Evolutionary conservation across 768 basidiomycete genomes (phyloP).

Genomic region (Calocera cornea): DNA sequence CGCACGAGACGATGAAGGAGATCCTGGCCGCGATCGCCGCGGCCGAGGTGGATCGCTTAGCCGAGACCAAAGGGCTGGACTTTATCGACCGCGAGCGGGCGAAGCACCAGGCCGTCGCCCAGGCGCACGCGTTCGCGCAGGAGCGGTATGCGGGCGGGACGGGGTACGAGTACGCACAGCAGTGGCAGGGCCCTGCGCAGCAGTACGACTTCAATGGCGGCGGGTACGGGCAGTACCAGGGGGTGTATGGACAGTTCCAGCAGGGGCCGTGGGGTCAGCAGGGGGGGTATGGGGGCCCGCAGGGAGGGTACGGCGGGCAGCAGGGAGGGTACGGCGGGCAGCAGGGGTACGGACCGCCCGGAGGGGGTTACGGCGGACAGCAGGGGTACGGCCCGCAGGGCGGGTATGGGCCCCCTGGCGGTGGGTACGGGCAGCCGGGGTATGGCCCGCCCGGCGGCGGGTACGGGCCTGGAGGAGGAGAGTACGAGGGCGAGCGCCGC

Average conservation of each 20-base stretch:
- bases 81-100: constrained; percentile 17
- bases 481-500: neutral
- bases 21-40: constrained; percentile 27
- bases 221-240: constrained; percentile 9
- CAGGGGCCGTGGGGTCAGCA: constrained; percentile 3
- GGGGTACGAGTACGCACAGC: constrained; percentile 15
- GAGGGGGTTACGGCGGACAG: neutral
- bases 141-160: constrained; percentile 15
- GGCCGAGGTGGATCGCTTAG: constrained; percentile 29
- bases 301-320: neutral
- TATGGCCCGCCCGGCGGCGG: constrained; percentile 4
- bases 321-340: constrained; percentile 4
- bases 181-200: constrained; percentile 10
- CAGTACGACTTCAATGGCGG: constrained; percentile 14
- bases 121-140: constrained; percentile 16
- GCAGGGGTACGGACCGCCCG: constrained; percentile 4
- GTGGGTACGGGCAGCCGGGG: neutral
- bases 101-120: constrained; percentile 15
- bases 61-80: constrained; percentile 28
- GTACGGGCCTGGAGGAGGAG: neutral
- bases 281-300: neutral
- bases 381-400: neutral
- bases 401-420: neutral
- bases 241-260: constrained; percentile 7
- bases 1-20: constrained; percentile 26